Base-by-base conservation (phyloP, 1,139 yeast species). In the Suhomyces atakaporum region DNA sequence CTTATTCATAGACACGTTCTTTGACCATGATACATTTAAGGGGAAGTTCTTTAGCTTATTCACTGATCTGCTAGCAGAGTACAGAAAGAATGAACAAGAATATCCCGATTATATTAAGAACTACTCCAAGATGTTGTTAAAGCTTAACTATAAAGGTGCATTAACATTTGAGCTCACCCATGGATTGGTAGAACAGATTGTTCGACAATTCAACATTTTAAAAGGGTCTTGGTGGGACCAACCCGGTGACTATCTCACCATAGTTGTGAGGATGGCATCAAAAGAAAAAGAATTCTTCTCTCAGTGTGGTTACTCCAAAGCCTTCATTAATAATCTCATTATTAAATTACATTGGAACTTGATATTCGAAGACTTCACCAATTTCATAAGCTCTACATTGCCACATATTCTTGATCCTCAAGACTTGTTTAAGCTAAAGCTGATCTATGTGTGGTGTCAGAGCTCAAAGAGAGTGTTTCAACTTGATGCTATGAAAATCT, bases 321-420 rank as follows among this genome's bases (percentile, higher is more conserved):
- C 34, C 2, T 61, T 63, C 35, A 39, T 56, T 13, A 46, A 53
- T 5, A 43, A 42, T 1, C 42, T 67, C 18, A 40, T 55, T 13
- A 27, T 38, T 9, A 52, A 53, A 29, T 46, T 66, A 14, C 57
- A 56, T 22, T 69, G 73, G 73, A 38, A 29, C 11, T 46, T 58
- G 31, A 47, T 68, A 1, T 65, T 68, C 33, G 43, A 42, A 6
- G 58, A 64, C 32, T 61, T 65, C 27, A 50, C 44, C 26, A 36
- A 40, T 5, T 39, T 58, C 3, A 39, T 63, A 5, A 24, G 41
- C 5, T 39, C 38, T 1, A 47, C 57, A 2, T 40, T 65, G 9
- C 60, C 63, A 0, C 16, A 25, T 30, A 35, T 64, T 24, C 27
- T 63, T 8, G 16, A 36, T 7, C 40, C 49, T 2, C 40, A 44